Evolutionary conservation across 192 early-diverging fungal species (phyloP), one percentile per base, ranked within the genome.

Genomic region (Linnemannia hyalina): DNA sequence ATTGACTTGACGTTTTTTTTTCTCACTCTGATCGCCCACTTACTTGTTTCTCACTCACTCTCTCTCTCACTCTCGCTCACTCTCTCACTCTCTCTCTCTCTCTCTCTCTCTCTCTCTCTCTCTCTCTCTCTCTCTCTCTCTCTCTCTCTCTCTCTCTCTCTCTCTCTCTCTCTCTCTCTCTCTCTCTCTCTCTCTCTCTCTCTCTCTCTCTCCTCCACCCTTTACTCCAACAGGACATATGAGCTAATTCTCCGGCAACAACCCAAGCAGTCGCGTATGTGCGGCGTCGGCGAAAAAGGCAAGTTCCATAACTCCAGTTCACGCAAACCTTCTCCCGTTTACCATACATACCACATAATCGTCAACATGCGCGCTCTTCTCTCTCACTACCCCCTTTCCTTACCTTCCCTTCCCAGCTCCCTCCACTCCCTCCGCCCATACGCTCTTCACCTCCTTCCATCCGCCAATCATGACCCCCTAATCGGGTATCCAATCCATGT

Each of bases 211-310:
- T 10, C 22, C 38, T 47, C 20, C 49, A 11, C 55, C 55, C 23
- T 32, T 55, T 15, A n/a, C 26, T 41, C 23, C 22, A 68, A 6
- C 72, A 90, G 88, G 2, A 88, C 90, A 70, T 93, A 93, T 86
- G 85, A 83, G 36, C 90, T 97, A 40, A 91, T 94, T 72, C 90
- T 97, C 29, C 90, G 94, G 15, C 97, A 98, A 85, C 94, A 97
- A 90, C 97, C 97, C 46, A 94, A 95, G 84, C 97, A 96, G 90
- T 96, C 96, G 26, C 92, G 97, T 77, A 95, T 97, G 92, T 98
- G 97, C 85, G 96, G 97, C 75, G 96, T 97, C 85, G 96, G 95
- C 78, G 97, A 97, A 83, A 98, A 98, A 93, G 96, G 96, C 95
- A 93, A 83, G 90, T 71, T 15, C 60, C 60, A 65, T 65, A 65